These are phyloP conservation scores for Euphorbia schlechtendalii DNA, from an alignment of 441 rosid genomes.

Conservation along the genomic window DNA sequence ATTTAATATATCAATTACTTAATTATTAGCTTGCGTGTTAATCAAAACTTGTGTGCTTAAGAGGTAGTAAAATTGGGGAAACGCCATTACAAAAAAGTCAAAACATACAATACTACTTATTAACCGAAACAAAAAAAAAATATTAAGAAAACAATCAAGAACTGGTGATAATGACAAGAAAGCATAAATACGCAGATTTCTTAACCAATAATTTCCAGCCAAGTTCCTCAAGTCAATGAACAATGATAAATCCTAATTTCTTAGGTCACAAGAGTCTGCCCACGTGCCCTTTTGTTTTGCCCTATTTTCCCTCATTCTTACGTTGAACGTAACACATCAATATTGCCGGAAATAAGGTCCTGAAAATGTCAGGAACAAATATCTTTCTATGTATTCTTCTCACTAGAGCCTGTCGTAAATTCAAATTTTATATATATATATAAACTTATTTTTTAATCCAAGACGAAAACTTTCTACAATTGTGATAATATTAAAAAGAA, in stretches of 20 bases:
- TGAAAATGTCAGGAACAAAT: too few species aligned
- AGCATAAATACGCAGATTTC: neutral
- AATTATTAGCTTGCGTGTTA: neutral
- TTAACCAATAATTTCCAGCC: neutral
- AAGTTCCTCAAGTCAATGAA: slow-evolving; percentile 1
- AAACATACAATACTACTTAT: neutral
- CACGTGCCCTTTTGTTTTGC: slow-evolving; percentile 12
- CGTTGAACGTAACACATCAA: neutral
- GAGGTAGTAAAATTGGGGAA: neutral
- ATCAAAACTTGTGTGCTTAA: neutral
- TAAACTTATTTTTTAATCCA: too few species aligned
- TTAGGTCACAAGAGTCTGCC: slow-evolving; percentile 27
- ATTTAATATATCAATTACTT: neutral
- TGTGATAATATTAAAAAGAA: too few species aligned
- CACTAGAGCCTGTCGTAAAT: too few species aligned
- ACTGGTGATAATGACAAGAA: neutral
- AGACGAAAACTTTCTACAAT: too few species aligned
- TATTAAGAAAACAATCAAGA: neutral
- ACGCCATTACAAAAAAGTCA: neutral
- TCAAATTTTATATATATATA: too few species aligned
- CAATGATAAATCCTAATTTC: neutral
- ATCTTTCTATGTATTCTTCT: too few species aligned
- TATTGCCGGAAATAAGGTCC: too few species aligned
- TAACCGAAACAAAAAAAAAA: neutral
- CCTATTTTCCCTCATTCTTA: neutral